Evolutionary conservation across 306 rosid genomes (phyloP), one percentile per base, ranked within the genome.

Genomic region (Cicer arietinum): DNA sequence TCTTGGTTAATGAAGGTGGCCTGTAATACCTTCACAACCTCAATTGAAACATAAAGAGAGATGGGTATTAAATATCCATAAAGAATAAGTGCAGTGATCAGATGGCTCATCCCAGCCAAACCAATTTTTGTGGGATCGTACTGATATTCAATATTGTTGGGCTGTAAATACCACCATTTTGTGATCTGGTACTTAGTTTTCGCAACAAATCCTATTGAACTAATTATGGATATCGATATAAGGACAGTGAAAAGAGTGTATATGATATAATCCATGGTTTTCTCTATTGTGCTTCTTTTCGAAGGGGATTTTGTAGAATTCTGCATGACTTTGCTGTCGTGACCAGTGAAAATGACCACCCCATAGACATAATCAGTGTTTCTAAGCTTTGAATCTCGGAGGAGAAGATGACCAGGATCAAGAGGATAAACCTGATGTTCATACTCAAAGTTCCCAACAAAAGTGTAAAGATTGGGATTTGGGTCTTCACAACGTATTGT

Each of bases 281-380:
- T 90, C 53, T 95, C 99, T 74, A 95, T 84, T 73, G 81, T 79
- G 78, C 99, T 95, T 83, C 99, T 87, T 86, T 95, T 95, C 18
- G 98, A 95, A 82, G 99, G 99, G 73, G 98, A 92, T 75, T 89
- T 88, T 48, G 98, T 95, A 46, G 98, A 87, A 82, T 95, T 95
- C 87, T 92, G 98, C 98, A 95, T 89, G 80, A 95, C 98, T 85
- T 95, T 95, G 89, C 97, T 95, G 71, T 95, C 98, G 48, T 92
- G 98, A 75, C 99, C 99, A 50, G 96, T 86, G 84, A 95, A 92
- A 77, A 95, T 75, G 80, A 88, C 99, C 79, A 92, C 99, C 46
- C 98, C 98, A 82, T 90, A 95, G 76, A 90, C 84, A 81, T 82
- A 88, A 43, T 89, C 79, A 50, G 99, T 95, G 69, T 95, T 95